These are phyloP conservation scores for Phaeosphaeria sp. DNA, from an alignment of 2,329 filamentous ascomycete genomes.

Conservation along the genomic window DNA sequence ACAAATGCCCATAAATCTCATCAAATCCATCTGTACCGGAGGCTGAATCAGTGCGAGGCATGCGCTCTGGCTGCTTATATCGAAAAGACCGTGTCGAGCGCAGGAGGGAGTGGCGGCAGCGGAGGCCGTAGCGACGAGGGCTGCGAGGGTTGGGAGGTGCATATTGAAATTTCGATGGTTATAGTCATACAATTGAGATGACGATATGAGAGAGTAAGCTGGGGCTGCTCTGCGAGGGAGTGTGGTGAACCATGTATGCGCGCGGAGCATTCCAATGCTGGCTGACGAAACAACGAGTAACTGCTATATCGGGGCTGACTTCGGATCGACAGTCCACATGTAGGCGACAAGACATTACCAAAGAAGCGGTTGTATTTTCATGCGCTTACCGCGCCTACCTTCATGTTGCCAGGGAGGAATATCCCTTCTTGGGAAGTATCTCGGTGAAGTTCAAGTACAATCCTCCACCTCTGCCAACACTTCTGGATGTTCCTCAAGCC, in stretches of 20 bases:
- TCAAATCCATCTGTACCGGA: neutral
- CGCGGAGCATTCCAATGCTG: neutral
- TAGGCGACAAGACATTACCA: neutral
- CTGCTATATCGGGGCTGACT: neutral
- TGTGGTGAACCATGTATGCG: neutral
- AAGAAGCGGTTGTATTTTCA: neutral
- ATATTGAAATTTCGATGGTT: neutral
- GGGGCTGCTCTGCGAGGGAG: neutral
- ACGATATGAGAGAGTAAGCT: neutral
- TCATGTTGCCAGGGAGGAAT: neutral
- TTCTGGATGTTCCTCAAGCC: slow-evolving; percentile 9
- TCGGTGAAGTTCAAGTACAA: neutral
- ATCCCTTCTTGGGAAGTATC: neutral
- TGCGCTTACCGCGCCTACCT: neutral
- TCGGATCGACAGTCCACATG: neutral
- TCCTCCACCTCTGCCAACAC: neutral
- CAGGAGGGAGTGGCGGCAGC: neutral
- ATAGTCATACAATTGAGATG: neutral
- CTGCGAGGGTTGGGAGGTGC: neutral
- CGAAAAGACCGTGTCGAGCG: neutral
- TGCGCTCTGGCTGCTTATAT: neutral
- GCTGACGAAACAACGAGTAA: neutral
- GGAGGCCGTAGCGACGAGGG: neutral
- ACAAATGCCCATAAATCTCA: neutral
- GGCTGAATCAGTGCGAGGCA: neutral